phyloP scores from a whole-genome alignment of 78 protist genomes.

The Protostelium mycophagum region DNA sequence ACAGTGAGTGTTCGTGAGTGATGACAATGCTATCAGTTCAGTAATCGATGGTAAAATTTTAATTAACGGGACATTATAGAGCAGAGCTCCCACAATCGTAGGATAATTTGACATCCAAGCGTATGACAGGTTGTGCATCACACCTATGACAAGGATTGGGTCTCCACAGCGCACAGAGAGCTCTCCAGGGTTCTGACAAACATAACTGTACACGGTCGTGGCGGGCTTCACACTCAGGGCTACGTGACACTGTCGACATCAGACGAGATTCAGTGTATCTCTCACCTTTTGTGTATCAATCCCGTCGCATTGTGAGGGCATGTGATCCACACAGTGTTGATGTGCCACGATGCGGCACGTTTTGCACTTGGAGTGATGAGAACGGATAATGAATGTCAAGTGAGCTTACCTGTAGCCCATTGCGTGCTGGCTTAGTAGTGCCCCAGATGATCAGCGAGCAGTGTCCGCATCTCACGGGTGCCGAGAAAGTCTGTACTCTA shows the following conservation, averaged over 20 bases:
- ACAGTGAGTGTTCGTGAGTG: too few relatives aligned
- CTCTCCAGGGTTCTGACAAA: background rate
- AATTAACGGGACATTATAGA: too few relatives aligned
- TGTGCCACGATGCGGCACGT: background rate
- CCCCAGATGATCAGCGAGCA: background rate
- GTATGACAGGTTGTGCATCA: background rate
- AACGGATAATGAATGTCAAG: too few relatives aligned
- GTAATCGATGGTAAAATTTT: too few relatives aligned
- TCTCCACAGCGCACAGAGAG: background rate
- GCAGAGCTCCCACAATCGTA: too few relatives aligned
- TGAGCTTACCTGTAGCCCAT: background rate
- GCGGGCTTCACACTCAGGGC: background rate
- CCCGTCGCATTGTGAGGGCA: background rate
- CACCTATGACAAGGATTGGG: background rate
- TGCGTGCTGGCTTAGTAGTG: background rate
- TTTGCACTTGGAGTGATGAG: too few relatives aligned
- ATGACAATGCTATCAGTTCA: too few relatives aligned
- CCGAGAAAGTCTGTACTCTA: background rate
- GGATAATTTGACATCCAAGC: too few relatives aligned
- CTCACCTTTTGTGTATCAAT: background rate
- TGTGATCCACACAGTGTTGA: background rate
- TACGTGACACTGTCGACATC: background rate
- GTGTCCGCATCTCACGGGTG: background rate
- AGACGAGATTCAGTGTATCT: background rate
- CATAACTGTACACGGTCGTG: background rate